These are phyloP conservation scores for Salix suchowensis DNA, from an alignment of 345 rosid species.

Conservation along the genomic window DNA sequence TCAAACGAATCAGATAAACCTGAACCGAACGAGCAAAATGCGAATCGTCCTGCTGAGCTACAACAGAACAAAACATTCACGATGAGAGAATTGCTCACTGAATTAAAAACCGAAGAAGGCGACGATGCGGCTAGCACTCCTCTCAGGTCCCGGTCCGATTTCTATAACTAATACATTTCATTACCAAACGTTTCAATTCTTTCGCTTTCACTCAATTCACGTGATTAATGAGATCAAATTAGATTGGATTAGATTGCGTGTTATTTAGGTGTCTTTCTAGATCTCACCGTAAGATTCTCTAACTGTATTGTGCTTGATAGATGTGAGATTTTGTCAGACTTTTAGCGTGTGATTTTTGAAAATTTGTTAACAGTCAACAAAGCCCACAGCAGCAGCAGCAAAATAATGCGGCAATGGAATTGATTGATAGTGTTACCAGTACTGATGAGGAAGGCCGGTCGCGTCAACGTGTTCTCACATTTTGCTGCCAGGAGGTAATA, in stretches of 20 bases:
- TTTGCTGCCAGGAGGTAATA: constrained; percentile 92
- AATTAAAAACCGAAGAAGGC: constrained; percentile 69
- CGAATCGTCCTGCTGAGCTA: constrained; percentile 40
- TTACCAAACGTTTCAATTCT: too few species aligned
- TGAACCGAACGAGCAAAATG: constrained; percentile 22
- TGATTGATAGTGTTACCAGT: constrained; percentile 77
- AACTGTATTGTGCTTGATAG: too few species aligned
- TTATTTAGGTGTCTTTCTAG: too few species aligned
- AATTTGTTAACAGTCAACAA: constrained; percentile 46
- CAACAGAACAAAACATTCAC: constrained; percentile 68
- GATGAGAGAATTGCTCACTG: constrained; percentile 77
- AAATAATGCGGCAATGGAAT: constrained; percentile 76
- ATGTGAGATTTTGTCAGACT: not conserved
- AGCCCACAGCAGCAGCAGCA: constrained; percentile 56
- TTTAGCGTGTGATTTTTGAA: constrained; percentile 5
- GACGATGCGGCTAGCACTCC: constrained; percentile 45
- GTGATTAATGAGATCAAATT: too few species aligned
- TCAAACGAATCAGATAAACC: constrained; percentile 17
- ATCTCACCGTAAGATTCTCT: too few species aligned
- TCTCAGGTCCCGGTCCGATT: constrained; percentile 40
- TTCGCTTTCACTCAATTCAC: too few species aligned
- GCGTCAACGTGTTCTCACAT: constrained; percentile 91
- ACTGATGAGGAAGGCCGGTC: constrained; percentile 95
- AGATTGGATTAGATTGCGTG: too few species aligned
- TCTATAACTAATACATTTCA: too few species aligned